phyloP scores from a whole-genome alignment of 2,329 filamentous ascomycete species.

The Neofusicoccum umdonicola region DNA sequence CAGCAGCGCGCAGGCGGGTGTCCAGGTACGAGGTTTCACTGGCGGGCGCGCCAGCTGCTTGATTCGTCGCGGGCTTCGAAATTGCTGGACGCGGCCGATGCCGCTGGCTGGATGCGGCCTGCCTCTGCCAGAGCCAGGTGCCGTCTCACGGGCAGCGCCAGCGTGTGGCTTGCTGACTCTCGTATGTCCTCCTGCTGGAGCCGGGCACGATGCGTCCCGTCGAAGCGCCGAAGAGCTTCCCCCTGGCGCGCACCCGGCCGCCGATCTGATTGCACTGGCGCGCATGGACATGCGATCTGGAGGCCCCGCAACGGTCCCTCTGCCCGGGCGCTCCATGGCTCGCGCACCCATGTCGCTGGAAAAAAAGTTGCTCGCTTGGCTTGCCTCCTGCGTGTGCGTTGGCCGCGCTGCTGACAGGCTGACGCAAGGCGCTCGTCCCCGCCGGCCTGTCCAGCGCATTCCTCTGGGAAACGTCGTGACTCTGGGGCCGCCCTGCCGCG shows the following conservation, averaged over 20 bases:
- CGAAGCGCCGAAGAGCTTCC: constrained; percentile 11
- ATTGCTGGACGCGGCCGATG: constrained; percentile 9
- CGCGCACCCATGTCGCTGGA: neutral
- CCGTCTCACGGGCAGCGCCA: neutral
- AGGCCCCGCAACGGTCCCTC: constrained; percentile 10
- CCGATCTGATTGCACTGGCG: neutral
- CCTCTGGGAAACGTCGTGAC: neutral
- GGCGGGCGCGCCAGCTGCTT: neutral
- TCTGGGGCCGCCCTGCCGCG: neutral
- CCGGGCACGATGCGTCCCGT: constrained; percentile 1
- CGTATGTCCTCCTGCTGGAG: constrained; percentile 9
- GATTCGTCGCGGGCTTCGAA: neutral
- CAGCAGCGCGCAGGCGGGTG: neutral
- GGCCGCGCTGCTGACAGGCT: constrained; percentile 14
- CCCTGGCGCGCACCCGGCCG: constrained; percentile 12
- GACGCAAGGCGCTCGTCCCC: constrained; percentile 12
- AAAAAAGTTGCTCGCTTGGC: constrained; percentile 14
- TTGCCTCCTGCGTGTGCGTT: constrained; percentile 8
- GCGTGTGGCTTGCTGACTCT: constrained; percentile 12
- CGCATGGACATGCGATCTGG: constrained; percentile 11
- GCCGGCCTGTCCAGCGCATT: neutral
- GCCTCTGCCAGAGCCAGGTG: neutral
- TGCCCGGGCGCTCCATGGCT: neutral
- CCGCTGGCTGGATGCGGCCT: neutral
- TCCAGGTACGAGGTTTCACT: constrained; percentile 15